A percentile compares a stretch with the other conserved stretches of the same genome.
Evolutionary conservation across 2,329 filamentous ascomycete genomes (phyloP).

Genomic region (Fusarium praegraminearum): DNA sequence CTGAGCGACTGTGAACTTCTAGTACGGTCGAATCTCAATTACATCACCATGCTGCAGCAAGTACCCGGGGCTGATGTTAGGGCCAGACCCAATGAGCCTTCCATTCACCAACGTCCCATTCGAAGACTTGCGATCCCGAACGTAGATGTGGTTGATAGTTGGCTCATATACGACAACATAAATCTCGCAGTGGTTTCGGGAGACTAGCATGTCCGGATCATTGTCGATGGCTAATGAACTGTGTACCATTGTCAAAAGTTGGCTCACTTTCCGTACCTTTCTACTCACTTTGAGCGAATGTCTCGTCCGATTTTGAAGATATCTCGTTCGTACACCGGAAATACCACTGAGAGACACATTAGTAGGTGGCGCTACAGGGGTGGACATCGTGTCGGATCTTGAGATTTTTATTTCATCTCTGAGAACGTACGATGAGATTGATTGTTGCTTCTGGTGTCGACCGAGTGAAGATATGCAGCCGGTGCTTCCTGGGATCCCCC

Average conservation of each 20-base stretch:
- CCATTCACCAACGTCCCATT: slow-evolving; percentile 67
- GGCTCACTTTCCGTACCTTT: neutral
- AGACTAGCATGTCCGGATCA: slow-evolving; percentile 57
- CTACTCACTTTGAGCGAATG: slow-evolving; percentile 50
- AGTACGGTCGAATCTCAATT: slow-evolving; percentile 57
- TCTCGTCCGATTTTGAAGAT: slow-evolving; percentile 55
- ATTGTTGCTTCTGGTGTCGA: slow-evolving; percentile 43
- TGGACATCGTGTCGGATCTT: slow-evolving; percentile 18
- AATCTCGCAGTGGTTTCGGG: slow-evolving; percentile 66
- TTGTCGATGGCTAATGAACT: slow-evolving; percentile 57
- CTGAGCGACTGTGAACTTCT: slow-evolving; percentile 54
- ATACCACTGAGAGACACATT: slow-evolving; percentile 39
- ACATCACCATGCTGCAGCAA: slow-evolving; percentile 65
- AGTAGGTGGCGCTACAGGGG: slow-evolving; percentile 20
- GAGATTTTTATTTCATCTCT: neutral
- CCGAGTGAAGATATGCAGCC: slow-evolving; percentile 45
- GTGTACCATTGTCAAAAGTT: slow-evolving; percentile 5
- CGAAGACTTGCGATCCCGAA: slow-evolving; percentile 66
- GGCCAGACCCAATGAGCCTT: slow-evolving; percentile 56
- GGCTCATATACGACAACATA: slow-evolving; percentile 66
- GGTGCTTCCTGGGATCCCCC: slow-evolving; percentile 31
- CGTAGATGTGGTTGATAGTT: slow-evolving; percentile 61
- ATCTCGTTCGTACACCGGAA: slow-evolving; percentile 49
- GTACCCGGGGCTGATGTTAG: slow-evolving; percentile 56
- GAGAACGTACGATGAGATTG: slow-evolving; percentile 45